Conservation (phyloP, 768 basidiomycete genomes). For the Gelatoporia subvermispora region DNA sequence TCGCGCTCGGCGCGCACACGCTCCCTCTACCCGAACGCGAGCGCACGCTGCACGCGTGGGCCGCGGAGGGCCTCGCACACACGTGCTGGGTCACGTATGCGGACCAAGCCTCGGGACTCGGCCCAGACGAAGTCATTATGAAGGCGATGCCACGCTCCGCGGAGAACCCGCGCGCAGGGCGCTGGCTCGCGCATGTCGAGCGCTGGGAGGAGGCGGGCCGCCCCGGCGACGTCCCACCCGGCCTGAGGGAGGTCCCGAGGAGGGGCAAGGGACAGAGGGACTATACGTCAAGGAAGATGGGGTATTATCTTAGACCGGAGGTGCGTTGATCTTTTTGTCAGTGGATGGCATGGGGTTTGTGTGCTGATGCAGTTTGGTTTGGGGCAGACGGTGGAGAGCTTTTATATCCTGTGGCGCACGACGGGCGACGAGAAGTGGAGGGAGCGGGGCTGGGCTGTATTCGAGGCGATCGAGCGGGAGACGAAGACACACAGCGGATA, state of each 20-base stretch:
- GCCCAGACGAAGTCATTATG: slow-evolving; percentile 53
- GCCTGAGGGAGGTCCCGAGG: slow-evolving; percentile 39
- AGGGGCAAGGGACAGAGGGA: slow-evolving; percentile 36
- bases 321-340: slow-evolving; percentile 31
- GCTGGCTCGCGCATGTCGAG: slow-evolving; percentile 40
- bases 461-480: slow-evolving; percentile 59
- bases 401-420: slow-evolving; percentile 67
- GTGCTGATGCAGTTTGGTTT: slow-evolving; percentile 62
- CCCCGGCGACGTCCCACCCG: slow-evolving; percentile 42
- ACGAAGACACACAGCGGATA: slow-evolving; percentile 59
- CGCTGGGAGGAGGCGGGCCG: slow-evolving; percentile 31
- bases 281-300: slow-evolving; percentile 41
- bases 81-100: slow-evolving; percentile 72
- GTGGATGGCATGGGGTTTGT: slow-evolving; percentile 33
- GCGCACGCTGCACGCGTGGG: slow-evolving; percentile 63
- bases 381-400: slow-evolving; percentile 71
- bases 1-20: slow-evolving; percentile 66
- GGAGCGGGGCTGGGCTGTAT: slow-evolving; percentile 67
- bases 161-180: slow-evolving; percentile 7
- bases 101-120: slow-evolving; percentile 65
- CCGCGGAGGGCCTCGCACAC: slow-evolving; percentile 68
- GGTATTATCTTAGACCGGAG: slow-evolving; percentile 67
- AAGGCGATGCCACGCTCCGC: slow-evolving; percentile 1
- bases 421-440: slow-evolving; percentile 71
- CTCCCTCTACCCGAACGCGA: slow-evolving; percentile 49